A percentile compares a stretch with the other conserved stretches of the same genome.
Evolutionary conservation across 2,329 filamentous ascomycete genomes (phyloP).

Genomic region (Thielaviopsis ethacetica): DNA sequence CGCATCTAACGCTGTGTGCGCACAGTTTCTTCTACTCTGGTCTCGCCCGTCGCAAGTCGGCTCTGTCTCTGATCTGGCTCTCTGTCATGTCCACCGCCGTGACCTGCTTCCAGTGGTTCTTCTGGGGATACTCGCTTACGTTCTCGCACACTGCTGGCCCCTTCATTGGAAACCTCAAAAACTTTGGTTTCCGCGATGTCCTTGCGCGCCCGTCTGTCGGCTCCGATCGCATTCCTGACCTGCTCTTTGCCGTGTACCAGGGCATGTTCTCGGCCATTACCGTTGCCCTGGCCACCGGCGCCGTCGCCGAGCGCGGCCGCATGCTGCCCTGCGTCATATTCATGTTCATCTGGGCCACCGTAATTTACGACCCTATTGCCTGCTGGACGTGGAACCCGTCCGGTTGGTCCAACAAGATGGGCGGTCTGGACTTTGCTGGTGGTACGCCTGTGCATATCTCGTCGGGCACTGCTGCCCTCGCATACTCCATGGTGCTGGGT

Average conservation of each 20-base stretch:
- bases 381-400: constrained; percentile 87
- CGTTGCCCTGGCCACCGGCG: constrained; percentile 69
- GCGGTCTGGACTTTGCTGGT: constrained; percentile 75
- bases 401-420: constrained; percentile 67
- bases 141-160: constrained; percentile 63
- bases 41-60: constrained; percentile 74
- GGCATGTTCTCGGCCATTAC: constrained; percentile 81
- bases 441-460: constrained; percentile 83
- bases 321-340: constrained; percentile 82
- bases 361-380: constrained; percentile 84
- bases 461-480: constrained; percentile 67
- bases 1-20: constrained; percentile 8
- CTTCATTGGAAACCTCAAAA: constrained; percentile 63
- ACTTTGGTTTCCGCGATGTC: constrained; percentile 65
- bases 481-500: constrained; percentile 83
- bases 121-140: constrained; percentile 73
- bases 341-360: constrained; percentile 82
- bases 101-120: constrained; percentile 85
- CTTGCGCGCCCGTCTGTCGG: constrained; percentile 61
- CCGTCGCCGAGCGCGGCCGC: constrained; percentile 71
- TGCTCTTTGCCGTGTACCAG: constrained; percentile 74
- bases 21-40: constrained; percentile 73
- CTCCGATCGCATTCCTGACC: constrained; percentile 57
- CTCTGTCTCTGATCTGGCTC: constrained; percentile 78
- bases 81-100: constrained; percentile 75